Conservation (phyloP, 2,329 filamentous ascomycete genomes). For the Botryotinia narcissicola region DNA sequence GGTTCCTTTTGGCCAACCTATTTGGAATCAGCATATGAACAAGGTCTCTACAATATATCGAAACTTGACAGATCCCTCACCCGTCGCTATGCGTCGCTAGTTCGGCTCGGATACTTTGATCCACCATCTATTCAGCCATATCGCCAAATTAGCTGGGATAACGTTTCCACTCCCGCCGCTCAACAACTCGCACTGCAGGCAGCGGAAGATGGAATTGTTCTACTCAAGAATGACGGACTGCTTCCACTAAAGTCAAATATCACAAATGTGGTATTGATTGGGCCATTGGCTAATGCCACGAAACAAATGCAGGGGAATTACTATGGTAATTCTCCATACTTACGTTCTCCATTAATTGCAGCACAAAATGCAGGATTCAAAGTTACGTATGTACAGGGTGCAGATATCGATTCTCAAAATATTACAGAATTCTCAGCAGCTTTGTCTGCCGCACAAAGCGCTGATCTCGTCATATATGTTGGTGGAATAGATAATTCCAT, state of each 20-base stretch:
- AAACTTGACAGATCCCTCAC: conserved; percentile 50
- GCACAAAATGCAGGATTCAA: conserved; percentile 40
- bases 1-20: conserved; percentile 25
- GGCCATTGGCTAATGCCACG: conserved; percentile 29
- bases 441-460: conserved; percentile 42
- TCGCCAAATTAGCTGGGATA: conserved; percentile 50
- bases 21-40: conserved; percentile 28
- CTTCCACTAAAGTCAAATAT: conserved; percentile 24
- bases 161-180: conserved; percentile 27
- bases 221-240: conserved; percentile 33
- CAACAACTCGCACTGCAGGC: conserved; percentile 29
- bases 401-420: conserved; percentile 38
- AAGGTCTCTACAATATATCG: conserved; percentile 45
- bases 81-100: conserved; percentile 53
- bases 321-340: conserved; percentile 28
- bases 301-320: conserved; percentile 34
- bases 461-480: conserved; percentile 53
- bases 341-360: conserved; percentile 43
- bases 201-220: conserved; percentile 30
- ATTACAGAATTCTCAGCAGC: conserved; percentile 36
- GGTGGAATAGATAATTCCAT: conserved; percentile 54
- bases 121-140: conserved; percentile 46
- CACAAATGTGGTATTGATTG: conserved; percentile 30
- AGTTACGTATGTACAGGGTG: conserved; percentile 41
- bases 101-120: conserved; percentile 59